Evolutionary conservation across 768 basidiomycete species (phyloP), one percentile per base, ranked within the genome.

Genomic region (Phlebiopsis flavidoalba): DNA sequence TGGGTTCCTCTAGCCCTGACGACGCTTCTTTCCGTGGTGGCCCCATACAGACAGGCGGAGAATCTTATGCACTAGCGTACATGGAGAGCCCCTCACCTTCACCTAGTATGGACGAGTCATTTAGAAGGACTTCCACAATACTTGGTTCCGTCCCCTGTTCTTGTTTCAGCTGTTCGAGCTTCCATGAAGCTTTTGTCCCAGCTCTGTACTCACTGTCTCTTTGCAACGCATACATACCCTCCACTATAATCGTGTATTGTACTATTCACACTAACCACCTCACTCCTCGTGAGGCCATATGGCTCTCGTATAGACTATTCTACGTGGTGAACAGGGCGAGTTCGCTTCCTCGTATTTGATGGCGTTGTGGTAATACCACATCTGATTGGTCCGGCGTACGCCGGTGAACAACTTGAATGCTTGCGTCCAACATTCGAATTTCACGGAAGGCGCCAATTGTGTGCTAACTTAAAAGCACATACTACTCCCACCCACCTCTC

Each of bases 61-160:
- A 68, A 19, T 61, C 59, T 67, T 64, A 70, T 69, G 64, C 72
- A 65, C 69, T 67, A 67, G 74, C 66, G 66, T 76, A 61, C 75
- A 75, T n/a, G 55, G 74, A 75, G 40, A 80, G 79, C 60, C 65
- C 76, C 53, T 84, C 81, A 49, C 80, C 79, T 1, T 60, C 70
- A 64, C 69, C 75, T 65, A 63, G 66, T 71, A 71, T 77, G 71
- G 75, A 72, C 55, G 70, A 66, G 61, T 70, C 69, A 61, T n/a
- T n/a, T 72, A 66, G 67, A 51, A 22, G 21, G 22, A 45, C 22
- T 45, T 5, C n/a, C 26, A 24, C 19, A 14, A 35, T 26, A 33
- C n/a, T 35, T 53, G 52, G 14, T 53, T 55, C 26, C n/a, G n/a
- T n/a, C 37, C 48, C 19, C 54, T 55, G 15, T 45, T 8, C 40